Percentiles rank a stretch among this genome's conserved stretches.
phyloP scores from a whole-genome alignment of 2,329 filamentous ascomycete species.

The Exophiala alcalophila region DNA sequence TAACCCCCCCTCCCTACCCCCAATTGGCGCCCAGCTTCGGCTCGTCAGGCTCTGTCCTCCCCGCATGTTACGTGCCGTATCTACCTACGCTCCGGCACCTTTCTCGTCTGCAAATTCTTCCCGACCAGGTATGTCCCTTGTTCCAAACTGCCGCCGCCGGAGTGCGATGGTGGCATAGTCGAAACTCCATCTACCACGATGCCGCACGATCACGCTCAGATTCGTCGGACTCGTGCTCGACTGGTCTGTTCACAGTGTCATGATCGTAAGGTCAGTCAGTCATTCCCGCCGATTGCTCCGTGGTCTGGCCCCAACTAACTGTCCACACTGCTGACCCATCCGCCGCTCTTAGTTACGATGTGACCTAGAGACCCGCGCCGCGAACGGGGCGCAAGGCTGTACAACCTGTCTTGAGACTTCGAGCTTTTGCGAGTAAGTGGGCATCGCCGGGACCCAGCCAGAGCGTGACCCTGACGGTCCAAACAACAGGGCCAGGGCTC shows the following conservation, averaged over 20 bases:
- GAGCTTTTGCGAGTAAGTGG: slow-evolving; percentile 2
- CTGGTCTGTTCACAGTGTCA: slow-evolving; percentile 12
- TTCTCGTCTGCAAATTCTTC: no score
- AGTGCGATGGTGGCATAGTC: not conserved
- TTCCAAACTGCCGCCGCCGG: no score
- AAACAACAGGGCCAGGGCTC: not conserved
- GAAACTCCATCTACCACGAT: slow-evolving; percentile 1
- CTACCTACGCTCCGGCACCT: no score
- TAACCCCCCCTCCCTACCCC: no score
- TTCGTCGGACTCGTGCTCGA: slow-evolving; percentile 5
- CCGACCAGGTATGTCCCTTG: no score
- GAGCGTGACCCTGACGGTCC: not conserved
- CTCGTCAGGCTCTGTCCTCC: no score
- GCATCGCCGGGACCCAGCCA: not conserved
- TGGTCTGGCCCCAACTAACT: not conserved
- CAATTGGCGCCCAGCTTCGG: no score
- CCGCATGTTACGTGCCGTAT: no score
- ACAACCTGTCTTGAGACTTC: slow-evolving; percentile 2
- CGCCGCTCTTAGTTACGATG: slow-evolving; percentile 1
- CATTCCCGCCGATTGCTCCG: no score
- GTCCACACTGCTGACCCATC: not conserved
- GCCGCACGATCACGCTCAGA: not conserved
- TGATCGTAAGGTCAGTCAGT: slow-evolving; percentile 10
- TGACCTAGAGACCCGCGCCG: slow-evolving; percentile 1
- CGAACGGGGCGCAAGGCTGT: not conserved